A percentile compares a stretch with the other conserved stretches of the same genome.
Conservation (phyloP, 2,329 filamentous ascomycete species). For the Seiridium unicorne region DNA sequence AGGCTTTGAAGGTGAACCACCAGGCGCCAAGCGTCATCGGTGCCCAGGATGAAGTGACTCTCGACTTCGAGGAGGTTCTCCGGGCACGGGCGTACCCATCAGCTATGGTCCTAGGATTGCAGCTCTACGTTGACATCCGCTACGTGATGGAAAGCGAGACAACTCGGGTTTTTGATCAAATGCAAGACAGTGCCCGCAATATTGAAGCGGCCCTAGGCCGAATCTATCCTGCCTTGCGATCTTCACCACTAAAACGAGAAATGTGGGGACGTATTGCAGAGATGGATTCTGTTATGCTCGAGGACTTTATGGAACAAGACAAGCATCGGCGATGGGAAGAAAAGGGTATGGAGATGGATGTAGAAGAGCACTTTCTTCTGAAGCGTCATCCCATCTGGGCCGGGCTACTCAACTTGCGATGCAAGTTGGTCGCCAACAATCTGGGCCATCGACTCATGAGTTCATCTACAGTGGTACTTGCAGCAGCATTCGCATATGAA, state of each 20-base stretch:
- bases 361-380: not conserved
- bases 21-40: constrained; percentile 15
- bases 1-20: constrained; percentile 22
- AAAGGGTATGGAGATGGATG: not conserved
- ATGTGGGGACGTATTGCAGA: not conserved
- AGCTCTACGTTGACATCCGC: constrained; percentile 29
- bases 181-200: constrained; percentile 16
- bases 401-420: not conserved
- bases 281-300: not conserved
- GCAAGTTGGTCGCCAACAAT: not conserved
- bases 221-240: not conserved
- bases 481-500: not conserved
- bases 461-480: not conserved
- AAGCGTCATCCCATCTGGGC: not conserved
- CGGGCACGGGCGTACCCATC: constrained; percentile 16
- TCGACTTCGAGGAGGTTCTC: constrained; percentile 20
- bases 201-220: constrained; percentile 8
- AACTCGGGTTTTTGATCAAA: constrained; percentile 14
- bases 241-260: not conserved
- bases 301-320: not conserved
- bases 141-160: constrained; percentile 24
- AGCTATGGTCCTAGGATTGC: constrained; percentile 25
- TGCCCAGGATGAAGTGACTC: constrained; percentile 25
- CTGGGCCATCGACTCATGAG: not conserved
- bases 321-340: not conserved